phyloP scores from a whole-genome alignment of 352 stramenopile species.

The Pythium pyrilobum region DNA sequence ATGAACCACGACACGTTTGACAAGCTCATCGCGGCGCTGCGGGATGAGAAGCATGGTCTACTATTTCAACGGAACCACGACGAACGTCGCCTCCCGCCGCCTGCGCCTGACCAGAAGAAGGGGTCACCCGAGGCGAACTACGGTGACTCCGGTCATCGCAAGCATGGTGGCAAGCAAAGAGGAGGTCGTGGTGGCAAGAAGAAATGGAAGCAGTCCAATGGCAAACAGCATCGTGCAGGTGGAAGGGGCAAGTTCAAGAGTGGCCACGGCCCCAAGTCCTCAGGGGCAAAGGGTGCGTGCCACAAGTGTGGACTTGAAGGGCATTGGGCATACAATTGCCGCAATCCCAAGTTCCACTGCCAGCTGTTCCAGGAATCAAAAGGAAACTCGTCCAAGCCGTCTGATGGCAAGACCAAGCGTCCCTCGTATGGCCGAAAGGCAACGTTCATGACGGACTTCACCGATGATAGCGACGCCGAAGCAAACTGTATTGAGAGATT shows the following conservation, averaged over 20 bases:
- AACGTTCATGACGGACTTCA: conserved; percentile 13
- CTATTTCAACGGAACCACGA: conserved; percentile 13
- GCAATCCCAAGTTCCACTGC: conserved; percentile 1
- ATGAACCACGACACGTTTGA: conserved; percentile 12
- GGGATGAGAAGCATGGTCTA: conserved; percentile 13
- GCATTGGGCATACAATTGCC: conserved; percentile 1
- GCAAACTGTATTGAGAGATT: conserved; percentile 6
- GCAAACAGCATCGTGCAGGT: too few relatives aligned
- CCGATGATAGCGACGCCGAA: conserved; percentile 12
- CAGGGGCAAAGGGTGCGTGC: background rate
- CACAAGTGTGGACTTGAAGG: conserved; percentile 4
- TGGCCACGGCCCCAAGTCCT: too few relatives aligned
- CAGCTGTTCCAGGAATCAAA: conserved; percentile 8
- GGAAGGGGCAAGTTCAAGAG: too few relatives aligned
- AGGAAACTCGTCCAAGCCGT: background rate
- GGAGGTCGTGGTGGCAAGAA: background rate
- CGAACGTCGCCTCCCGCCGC: background rate
- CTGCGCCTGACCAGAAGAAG: background rate
- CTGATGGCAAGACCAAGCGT: background rate
- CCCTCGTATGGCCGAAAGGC: background rate
- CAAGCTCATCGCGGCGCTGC: conserved; percentile 8
- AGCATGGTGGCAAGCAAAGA: background rate
- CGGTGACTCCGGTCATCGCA: background rate
- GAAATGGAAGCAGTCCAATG: background rate
- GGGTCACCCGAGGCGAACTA: conserved; percentile 5